Base-by-base conservation (phyloP, 1,284 basidiomycete species). In the Taiwanofungus camphoratus region DNA sequence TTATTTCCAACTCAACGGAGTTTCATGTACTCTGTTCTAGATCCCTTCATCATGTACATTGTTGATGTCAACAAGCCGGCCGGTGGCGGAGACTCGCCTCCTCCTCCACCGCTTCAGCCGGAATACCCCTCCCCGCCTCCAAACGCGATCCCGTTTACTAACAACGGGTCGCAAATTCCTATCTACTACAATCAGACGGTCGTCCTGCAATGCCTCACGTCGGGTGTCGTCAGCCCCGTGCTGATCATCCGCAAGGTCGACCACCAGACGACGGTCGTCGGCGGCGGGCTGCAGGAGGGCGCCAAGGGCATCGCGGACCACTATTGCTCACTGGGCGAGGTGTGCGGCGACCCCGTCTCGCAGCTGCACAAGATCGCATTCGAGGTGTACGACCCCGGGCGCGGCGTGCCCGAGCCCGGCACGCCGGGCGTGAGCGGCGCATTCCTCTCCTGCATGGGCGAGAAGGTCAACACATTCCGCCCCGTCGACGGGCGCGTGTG, bases 161-260 rank as follows among this genome's bases (percentile, higher is more conserved):
- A 79, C 62, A 82, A 86, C 53, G 85, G 84, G 2, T 81, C 82
- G 2, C 81, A 83, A 56, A 86, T 83, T 38, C 83, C 90, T 19
- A 86, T 98, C 46, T 91, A 93, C 63, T 97, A 96, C 74, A 98
- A 98, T 59, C 90, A 94, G 61, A 93, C 92, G 0, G 86, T 98
- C 37, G 91, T 98, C 23, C 68, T 98, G 15, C 95, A 98, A 60
- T 97, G 93, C 55, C 72, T 97, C 49, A 89, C 88, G 6, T 95
- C 94, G 2, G 94, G 93, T 16, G 86, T 92, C 20, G 88, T 94
- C 53, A 92, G 90, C 45, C 94, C 94, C 6, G 81, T 93, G 20
- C 76, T 98, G 46, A 87, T 97, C 62, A 88, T 98, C 54, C 87
- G 94, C 37, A 91, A 92, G 59, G 89, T 95, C 46, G 93, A 96